Evolutionary conservation across 2,329 filamentous ascomycete genomes (phyloP).

Genomic region (Thelonectria rubi): DNA sequence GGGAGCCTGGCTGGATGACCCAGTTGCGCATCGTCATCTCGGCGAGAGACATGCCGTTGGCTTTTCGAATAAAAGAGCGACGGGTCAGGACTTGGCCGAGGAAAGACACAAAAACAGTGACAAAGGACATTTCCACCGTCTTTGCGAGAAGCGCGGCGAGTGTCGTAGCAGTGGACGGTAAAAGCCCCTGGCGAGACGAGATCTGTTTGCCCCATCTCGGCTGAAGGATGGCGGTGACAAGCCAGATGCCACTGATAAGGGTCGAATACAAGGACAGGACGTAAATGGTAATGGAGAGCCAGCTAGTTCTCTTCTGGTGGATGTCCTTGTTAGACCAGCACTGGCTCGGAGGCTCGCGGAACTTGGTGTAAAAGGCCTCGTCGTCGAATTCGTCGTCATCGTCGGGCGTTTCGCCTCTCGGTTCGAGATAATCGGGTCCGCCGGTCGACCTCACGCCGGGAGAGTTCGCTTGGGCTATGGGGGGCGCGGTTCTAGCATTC

Average conservation of each 20-base stretch:
- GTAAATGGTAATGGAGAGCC: conserved; percentile 60
- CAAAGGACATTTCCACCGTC: conserved; percentile 79
- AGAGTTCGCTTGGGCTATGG: conserved; percentile 8
- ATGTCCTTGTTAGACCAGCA: conserved; percentile 48
- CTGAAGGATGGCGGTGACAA: conserved; percentile 68
- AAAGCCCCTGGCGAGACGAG: conserved; percentile 60
- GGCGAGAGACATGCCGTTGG: conserved; percentile 74
- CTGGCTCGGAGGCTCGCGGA: conserved; percentile 45
- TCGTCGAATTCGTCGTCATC: conserved; percentile 45
- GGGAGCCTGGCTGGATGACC: conserved; percentile 76
- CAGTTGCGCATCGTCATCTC: conserved; percentile 80
- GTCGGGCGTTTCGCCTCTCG: conserved; percentile 28
- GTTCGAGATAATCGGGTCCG: conserved; percentile 23
- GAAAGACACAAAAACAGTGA: conserved; percentile 79
- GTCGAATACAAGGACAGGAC: conserved; percentile 69
- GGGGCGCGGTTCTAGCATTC: conserved; percentile 18
- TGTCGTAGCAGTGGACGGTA: conserved; percentile 71
- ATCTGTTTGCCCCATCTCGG: conserved; percentile 70
- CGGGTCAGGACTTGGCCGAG: conserved; percentile 79
- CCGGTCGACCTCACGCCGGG: background rate
- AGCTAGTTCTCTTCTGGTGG: conserved; percentile 48
- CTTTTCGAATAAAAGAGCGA: conserved; percentile 68
- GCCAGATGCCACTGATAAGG: conserved; percentile 70
- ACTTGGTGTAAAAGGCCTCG: conserved; percentile 46
- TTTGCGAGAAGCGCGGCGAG: conserved; percentile 77